Evolutionary conservation across 148 eudicot species (phyloP).

Genomic region (Selenicereus undatus): DNA sequence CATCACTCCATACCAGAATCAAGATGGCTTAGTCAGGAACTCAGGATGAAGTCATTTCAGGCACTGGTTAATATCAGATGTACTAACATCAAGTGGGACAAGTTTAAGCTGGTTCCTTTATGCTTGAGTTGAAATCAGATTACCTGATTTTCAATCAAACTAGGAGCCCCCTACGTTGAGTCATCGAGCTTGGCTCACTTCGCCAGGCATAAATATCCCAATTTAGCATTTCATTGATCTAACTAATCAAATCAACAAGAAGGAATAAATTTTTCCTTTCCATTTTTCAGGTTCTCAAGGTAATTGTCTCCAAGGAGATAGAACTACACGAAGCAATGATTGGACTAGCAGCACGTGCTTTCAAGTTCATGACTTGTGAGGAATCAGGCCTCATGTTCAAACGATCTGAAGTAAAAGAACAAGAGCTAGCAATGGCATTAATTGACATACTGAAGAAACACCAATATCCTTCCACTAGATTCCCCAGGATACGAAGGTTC

Average conservation of each 20-base stretch:
- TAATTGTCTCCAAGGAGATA: slow-evolving; percentile 52
- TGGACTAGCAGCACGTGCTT: slow-evolving; percentile 69
- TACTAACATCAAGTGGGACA: not conserved
- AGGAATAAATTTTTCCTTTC: not conserved
- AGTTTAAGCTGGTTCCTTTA: not conserved
- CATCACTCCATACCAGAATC: not conserved
- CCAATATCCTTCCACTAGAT: slow-evolving; percentile 45
- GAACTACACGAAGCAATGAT: slow-evolving; percentile 85
- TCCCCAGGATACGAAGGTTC: slow-evolving; percentile 76
- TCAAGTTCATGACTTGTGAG: slow-evolving; percentile 46
- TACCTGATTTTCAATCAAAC: not conserved
- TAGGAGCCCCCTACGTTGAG: not conserved
- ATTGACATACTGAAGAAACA: slow-evolving; percentile 52
- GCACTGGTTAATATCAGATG: not conserved
- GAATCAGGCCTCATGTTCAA: slow-evolving; percentile 51
- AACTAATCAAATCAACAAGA: not conserved
- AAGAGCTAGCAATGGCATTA: slow-evolving; percentile 47
- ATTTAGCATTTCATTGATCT: not conserved
- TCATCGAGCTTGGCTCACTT: not conserved
- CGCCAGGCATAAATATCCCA: not conserved
- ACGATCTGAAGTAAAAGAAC: slow-evolving; percentile 37
- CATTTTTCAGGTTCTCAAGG: slow-evolving; percentile 59
- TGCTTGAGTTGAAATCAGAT: not conserved
- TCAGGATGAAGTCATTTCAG: too few relatives aligned
- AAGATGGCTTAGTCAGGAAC: too few relatives aligned